phyloP scores from a whole-genome alignment of 306 rosid species.

The Inga leiocalycina region DNA sequence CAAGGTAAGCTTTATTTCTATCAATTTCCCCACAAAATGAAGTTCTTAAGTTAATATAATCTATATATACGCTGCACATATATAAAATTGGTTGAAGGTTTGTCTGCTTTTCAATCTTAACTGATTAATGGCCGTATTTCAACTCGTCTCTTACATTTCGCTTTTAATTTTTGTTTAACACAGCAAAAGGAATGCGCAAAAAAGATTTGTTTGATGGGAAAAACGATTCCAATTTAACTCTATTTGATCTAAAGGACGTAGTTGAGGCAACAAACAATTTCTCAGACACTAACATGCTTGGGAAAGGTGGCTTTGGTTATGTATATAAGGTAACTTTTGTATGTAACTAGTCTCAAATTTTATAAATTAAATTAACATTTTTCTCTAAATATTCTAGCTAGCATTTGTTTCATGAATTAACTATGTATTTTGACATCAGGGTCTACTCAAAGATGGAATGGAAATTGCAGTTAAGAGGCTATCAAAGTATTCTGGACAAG shows the following conservation, averaged over 20 bases:
- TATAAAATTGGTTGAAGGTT: no score
- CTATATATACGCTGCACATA: no score
- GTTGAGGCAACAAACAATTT: constrained; percentile 56
- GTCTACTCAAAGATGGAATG: constrained; percentile 33
- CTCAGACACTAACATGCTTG: constrained; percentile 1
- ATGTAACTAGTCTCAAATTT: no score
- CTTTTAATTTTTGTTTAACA: background rate
- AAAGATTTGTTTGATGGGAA: constrained; percentile 24
- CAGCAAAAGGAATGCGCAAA: background rate
- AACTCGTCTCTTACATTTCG: background rate
- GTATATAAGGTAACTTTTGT: background rate
- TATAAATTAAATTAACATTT: background rate
- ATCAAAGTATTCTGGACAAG: background rate
- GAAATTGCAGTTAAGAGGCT: background rate
- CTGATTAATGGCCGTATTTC: no score
- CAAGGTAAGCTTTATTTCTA: background rate
- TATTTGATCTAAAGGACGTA: constrained; percentile 41
- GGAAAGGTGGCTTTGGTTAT: background rate
- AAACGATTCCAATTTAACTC: constrained; percentile 37
- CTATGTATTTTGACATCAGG: constrained; percentile 28
- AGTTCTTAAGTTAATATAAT: no score
- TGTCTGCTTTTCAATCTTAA: no score
- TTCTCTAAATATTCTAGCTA: background rate
- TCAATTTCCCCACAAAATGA: background rate
- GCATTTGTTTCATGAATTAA: background rate